phyloP scores from a whole-genome alignment of 345 rosid genomes.

The Toxicodendron radicans region DNA sequence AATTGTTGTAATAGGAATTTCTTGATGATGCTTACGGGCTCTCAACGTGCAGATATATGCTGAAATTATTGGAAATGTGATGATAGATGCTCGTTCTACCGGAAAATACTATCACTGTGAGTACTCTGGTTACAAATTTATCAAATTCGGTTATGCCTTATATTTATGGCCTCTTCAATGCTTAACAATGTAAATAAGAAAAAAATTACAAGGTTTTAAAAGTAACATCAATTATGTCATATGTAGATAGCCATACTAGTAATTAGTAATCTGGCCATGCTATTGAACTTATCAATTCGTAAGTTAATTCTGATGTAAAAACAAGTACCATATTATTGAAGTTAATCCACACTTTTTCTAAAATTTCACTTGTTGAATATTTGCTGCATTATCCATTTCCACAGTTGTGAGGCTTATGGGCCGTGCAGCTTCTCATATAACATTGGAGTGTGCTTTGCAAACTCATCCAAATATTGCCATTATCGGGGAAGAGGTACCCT shows the following conservation, averaged over 20 bases:
- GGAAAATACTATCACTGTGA: constrained; percentile 52
- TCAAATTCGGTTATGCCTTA: background rate
- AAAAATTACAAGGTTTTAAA: too few species aligned
- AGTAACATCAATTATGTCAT: too few species aligned
- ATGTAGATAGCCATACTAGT: too few species aligned
- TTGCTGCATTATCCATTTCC: background rate
- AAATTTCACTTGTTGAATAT: background rate
- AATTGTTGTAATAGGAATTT: background rate
- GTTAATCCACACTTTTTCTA: background rate
- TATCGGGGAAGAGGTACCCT: constrained; percentile 47
- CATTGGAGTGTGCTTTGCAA: constrained; percentile 50
- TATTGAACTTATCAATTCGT: background rate
- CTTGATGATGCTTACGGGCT: background rate
- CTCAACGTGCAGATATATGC: constrained; percentile 35
- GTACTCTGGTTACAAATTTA: constrained; percentile 12
- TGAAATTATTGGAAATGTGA: constrained; percentile 48
- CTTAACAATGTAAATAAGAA: background rate
- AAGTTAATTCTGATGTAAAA: background rate
- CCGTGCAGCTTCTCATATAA: constrained; percentile 51
- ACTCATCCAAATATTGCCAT: constrained; percentile 47
- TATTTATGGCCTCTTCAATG: background rate
- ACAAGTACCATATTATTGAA: background rate
- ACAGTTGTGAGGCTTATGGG: constrained; percentile 50
- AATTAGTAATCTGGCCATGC: background rate
- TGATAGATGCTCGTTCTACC: constrained; percentile 48